Evolutionary conservation across 2,329 filamentous ascomycete genomes (phyloP).

Genomic region (Clonostachys byssicola): DNA sequence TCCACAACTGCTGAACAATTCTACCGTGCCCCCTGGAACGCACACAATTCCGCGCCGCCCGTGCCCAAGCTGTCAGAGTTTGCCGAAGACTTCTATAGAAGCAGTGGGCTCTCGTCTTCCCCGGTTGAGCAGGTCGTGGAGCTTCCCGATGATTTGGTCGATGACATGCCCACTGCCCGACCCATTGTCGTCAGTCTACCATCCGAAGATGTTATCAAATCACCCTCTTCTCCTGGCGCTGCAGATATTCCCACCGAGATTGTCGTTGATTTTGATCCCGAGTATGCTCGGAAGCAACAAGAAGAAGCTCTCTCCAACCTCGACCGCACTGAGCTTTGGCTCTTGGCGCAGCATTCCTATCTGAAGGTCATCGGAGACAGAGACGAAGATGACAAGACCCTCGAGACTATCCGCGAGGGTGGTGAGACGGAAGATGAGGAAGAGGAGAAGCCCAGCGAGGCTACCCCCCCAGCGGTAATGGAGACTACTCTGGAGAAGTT

Average conservation of each 20-base stretch:
- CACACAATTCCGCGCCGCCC: constrained; percentile 28
- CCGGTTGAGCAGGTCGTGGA: constrained; percentile 68
- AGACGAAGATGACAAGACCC: constrained; percentile 24
- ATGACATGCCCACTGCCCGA: constrained; percentile 65
- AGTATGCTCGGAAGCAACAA: constrained; percentile 71
- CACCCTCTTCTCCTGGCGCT: constrained; percentile 30
- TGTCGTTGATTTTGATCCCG: constrained; percentile 67
- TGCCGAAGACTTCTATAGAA: constrained; percentile 31
- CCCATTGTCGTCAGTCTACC: constrained; percentile 29
- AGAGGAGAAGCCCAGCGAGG: background rate
- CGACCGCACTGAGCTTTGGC: constrained; percentile 83
- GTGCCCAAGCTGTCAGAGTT: constrained; percentile 28
- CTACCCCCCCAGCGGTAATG: background rate
- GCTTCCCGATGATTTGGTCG: constrained; percentile 42
- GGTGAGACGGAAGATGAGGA: constrained; percentile 14
- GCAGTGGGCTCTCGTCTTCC: constrained; percentile 27
- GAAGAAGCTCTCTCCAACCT: constrained; percentile 68
- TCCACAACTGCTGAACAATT: constrained; percentile 92
- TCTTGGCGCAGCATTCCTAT: constrained; percentile 76
- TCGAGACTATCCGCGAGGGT: constrained; percentile 29
- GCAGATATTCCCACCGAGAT: constrained; percentile 63
- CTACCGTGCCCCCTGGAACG: constrained; percentile 78
- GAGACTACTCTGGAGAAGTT: background rate
- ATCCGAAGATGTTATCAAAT: constrained; percentile 19
- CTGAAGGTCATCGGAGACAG: constrained; percentile 59